Base-by-base conservation (phyloP, 495 filamentous ascomycete species). In the Pseudoneurospora amorphoporcata region DNA sequence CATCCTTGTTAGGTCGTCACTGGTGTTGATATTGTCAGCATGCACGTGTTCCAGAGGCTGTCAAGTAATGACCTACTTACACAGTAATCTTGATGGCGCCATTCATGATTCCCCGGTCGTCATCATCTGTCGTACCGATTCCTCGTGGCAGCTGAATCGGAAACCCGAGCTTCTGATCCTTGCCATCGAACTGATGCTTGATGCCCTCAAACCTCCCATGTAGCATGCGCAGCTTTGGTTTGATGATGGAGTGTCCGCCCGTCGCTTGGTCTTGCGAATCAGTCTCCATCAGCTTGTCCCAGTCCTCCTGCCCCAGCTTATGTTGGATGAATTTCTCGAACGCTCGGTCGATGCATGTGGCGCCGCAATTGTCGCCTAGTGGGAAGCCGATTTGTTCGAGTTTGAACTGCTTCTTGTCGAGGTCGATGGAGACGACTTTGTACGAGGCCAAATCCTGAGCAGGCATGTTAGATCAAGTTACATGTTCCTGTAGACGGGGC, bases 161-260 rank as follows among this genome's bases (percentile, higher is more conserved):
- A 17, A 39, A 70, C 3, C 69, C 72, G 12, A 79, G 71, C 19
- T 74, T 73, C 10, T 69, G 70, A 9, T 78, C 74, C 14, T 71
- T 73, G 8, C 78, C 79, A 35, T 72, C 74, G 58, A 77, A 81
- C 3, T 40, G 40, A 47, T 78, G 76, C 75, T 82, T 82, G 71
- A 78, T 75, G 7, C 69, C 61, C 45, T 80, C 75, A 42, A 82
- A 82, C 8, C 72, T 69, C 9, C 73, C 71, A 19, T 80, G 75
- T 6, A 82, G 45, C 12, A 75, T 41, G 39, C 73, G 78, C 14
- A 76, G 73, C 4, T 53, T 75, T 3, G 73, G 75, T 38, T 71
- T 77, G 3, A 80, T 47, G n/a, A 80, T 75, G 10, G 70, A 71
- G 37, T 80, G 79, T 0, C 73, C 76, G 4, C 76, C 73, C 2